These are phyloP conservation scores for Funneliformis caledonium DNA, from an alignment of 371 early-diverging fungal species.

Conservation along the genomic window DNA sequence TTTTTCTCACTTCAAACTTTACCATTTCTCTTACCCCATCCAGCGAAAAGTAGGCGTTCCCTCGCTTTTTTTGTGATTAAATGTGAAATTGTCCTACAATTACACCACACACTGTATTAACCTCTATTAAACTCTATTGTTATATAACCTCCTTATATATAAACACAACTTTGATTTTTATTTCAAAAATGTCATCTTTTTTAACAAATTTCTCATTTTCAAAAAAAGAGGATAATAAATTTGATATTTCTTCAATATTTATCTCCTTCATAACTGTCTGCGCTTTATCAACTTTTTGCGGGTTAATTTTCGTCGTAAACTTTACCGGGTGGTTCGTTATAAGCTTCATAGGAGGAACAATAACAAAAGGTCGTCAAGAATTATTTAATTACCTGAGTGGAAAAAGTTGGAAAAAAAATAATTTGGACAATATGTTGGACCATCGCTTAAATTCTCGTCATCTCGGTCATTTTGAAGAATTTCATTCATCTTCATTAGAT, in stretches of 20 bases:
- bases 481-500: not conserved
- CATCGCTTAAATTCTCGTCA: not conserved
- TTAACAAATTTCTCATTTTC: not conserved
- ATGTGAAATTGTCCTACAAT: not conserved
- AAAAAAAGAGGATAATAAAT: not conserved
- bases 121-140: too few species aligned
- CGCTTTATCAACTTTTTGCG: slow-evolving; percentile 4
- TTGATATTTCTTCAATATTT: not conserved
- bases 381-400: not conserved
- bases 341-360: not conserved
- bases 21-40: not conserved
- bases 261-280: not conserved
- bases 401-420: not conserved
- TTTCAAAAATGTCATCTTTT: not conserved
- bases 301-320: not conserved
- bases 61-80: too few species aligned
- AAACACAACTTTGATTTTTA: not conserved
- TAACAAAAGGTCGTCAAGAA: not conserved
- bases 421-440: not conserved
- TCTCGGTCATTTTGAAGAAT: not conserved
- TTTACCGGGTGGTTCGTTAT: not conserved
- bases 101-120: not conserved
- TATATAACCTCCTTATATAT: not conserved
- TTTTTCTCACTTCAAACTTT: not conserved
- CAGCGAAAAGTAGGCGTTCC: not conserved